These are phyloP conservation scores for Geotrichum cucujoidarum DNA, from an alignment of 1,139 yeast genomes.

Conservation along the genomic window DNA sequence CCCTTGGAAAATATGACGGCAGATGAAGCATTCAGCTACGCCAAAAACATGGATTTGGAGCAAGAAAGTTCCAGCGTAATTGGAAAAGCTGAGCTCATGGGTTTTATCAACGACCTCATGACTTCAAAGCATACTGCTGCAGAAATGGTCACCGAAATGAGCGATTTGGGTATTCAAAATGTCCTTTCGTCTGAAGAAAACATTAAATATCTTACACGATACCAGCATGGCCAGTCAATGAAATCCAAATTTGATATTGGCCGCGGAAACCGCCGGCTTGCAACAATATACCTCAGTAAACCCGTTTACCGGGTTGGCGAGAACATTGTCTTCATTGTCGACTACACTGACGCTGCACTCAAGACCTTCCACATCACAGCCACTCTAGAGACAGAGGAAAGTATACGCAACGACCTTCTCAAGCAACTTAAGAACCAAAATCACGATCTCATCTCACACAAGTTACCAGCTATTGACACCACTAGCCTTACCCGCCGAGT, in stretches of 20 bases:
- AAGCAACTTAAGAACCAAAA: constrained; percentile 7
- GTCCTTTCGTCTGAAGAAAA: constrained; percentile 24
- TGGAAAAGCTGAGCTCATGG: constrained; percentile 2
- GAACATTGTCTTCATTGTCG: constrained; percentile 32
- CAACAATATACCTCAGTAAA: constrained; percentile 34
- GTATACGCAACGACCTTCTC: constrained; percentile 22
- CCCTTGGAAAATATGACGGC: constrained; percentile 9
- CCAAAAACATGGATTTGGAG: neutral
- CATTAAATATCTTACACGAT: constrained; percentile 30
- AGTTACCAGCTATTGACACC: constrained; percentile 13
- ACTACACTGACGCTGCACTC: constrained; percentile 28
- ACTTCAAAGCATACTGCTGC: neutral
- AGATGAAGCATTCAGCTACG: constrained; percentile 1
- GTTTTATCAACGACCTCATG: constrained; percentile 5
- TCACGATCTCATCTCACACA: too few species aligned
- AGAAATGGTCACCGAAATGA: constrained; percentile 2
- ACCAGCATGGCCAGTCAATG: constrained; percentile 23
- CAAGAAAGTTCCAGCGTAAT: neutral
- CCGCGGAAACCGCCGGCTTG: constrained; percentile 33
- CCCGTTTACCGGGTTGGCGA: constrained; percentile 41
- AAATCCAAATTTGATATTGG: constrained; percentile 35
- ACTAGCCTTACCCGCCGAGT: constrained; percentile 20
- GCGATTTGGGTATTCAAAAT: constrained; percentile 11
- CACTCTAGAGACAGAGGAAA: constrained; percentile 38
- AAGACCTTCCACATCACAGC: constrained; percentile 39